Base-by-base conservation (phyloP, 2,329 filamentous ascomycete species). In the Fusarium nanum region DNA sequence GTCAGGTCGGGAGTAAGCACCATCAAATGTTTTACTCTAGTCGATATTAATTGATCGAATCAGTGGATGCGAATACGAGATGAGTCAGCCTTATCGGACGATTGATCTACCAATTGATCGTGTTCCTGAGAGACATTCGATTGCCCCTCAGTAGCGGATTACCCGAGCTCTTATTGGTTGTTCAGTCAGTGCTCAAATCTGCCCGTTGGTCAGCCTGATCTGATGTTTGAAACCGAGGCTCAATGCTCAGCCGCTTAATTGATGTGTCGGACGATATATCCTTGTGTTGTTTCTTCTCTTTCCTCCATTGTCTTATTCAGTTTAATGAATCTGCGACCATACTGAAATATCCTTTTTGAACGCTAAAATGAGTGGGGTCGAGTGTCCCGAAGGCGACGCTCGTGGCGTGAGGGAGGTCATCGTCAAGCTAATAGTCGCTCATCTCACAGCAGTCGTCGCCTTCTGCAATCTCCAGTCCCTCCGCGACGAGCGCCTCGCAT, bases 391-490 rank as follows among this genome's bases (percentile, higher is more conserved):
- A 0, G 67, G 48, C 10, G 66, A 45, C 1, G 52, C 3, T 4
- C 52, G 67, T 6, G 47, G 27, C 0, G 23, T 22, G 5, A 55
- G 44, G 12, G 67, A 70, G 5, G 45, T 70, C 8, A n/a, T 70
- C 2, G 37, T 67, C 5, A 69, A 70, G 11, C 52, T 69, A 7
- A 27, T 67, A 3, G 20, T 69, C 14, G 61, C 67, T 1, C 66
- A 69, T 23, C 11, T 70, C 20, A 67, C 61, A 2, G 61, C 61
- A 0, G 7, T 46, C 6, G 34, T 55, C 4, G 61, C 67, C 0
- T 69, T 70, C 0, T 69, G 67, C 37, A 67, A 69, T 20, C 41
- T 57, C 10, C 56, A 62, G 6, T 62, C 56, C 3, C 28, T 63
- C 0, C 67, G 67, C 14, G 52, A 67, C 8, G 67, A 69, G 16